Evolutionary conservation across 2,329 filamentous ascomycete species (phyloP).

Genomic region (Leptographium radiaticola): DNA sequence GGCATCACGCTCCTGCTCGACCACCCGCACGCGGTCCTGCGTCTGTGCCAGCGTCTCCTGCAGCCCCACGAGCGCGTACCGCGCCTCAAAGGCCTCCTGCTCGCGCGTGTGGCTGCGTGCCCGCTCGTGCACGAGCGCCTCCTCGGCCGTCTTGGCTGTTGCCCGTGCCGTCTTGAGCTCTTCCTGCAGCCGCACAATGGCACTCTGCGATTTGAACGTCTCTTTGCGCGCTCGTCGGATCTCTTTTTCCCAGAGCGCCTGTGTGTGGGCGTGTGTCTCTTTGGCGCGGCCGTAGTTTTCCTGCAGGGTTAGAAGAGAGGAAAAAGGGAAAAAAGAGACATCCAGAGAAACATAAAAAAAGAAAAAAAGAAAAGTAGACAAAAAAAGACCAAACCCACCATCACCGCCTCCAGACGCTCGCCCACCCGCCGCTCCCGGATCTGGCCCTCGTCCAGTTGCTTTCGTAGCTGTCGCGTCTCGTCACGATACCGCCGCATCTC

Average conservation of each 20-base stretch:
- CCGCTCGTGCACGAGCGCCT: conserved; percentile 49
- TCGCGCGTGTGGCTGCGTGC: conserved; percentile 47
- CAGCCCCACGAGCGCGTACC: conserved; percentile 50
- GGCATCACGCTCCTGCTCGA: conserved; percentile 63
- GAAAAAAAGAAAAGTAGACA: not conserved
- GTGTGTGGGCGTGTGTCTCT: conserved; percentile 53
- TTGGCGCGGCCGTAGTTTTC: conserved; percentile 59
- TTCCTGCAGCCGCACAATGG: conserved; percentile 58
- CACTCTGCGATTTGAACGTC: conserved; percentile 60
- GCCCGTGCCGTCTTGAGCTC: conserved; percentile 52
- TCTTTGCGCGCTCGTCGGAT: conserved; percentile 57
- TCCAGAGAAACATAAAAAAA: no score
- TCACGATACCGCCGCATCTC: conserved; percentile 52
- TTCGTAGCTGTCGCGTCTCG: conserved; percentile 41
- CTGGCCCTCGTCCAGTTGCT: conserved; percentile 49
- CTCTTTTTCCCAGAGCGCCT: conserved; percentile 61
- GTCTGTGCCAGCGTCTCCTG: conserved; percentile 56
- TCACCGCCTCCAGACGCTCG: conserved; percentile 54
- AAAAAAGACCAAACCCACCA: conserved; percentile 40
- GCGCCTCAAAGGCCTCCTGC: conserved; percentile 55
- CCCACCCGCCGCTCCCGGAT: conserved; percentile 53
- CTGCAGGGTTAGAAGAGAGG: conserved; percentile 22
- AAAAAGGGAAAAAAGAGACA: no score
- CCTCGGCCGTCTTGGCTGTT: conserved; percentile 41
- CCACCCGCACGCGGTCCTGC: conserved; percentile 46